Evolutionary conservation across 2,329 filamentous ascomycete species (phyloP).

Genomic region (Tolypocladium nubicola): DNA sequence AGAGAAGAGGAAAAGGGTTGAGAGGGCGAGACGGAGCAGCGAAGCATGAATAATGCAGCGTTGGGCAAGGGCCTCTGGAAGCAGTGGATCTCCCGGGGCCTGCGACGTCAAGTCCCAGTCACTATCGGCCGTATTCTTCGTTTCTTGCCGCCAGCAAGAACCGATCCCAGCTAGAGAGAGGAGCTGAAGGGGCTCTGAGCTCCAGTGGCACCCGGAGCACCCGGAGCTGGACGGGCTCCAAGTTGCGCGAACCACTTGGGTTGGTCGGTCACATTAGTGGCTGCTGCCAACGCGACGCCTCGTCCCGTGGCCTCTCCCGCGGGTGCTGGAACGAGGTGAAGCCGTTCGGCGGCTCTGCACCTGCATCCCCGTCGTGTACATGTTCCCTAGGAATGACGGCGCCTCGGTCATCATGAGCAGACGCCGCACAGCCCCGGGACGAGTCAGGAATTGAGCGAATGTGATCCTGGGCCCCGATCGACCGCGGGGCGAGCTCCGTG

Average conservation of each 20-base stretch:
- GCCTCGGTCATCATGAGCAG: not conserved
- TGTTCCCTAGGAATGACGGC: not conserved
- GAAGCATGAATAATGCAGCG: not conserved
- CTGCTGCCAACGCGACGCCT: not conserved
- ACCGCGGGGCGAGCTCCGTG: not conserved
- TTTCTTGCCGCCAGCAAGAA: not conserved
- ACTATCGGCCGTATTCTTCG: not conserved
- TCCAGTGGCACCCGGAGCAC: not conserved
- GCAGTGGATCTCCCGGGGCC: not conserved
- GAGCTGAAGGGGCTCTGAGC: not conserved
- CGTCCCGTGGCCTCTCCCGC: not conserved
- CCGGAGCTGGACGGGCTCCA: not conserved
- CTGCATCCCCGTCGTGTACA: not conserved
- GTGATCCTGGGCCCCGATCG: not conserved
- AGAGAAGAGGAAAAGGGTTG: no score
- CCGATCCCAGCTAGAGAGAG: not conserved
- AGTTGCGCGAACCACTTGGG: not conserved
- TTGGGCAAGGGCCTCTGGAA: not conserved
- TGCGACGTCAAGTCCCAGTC: not conserved
- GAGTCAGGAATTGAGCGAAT: not conserved
- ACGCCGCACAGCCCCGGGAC: not conserved
- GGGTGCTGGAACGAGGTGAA: not conserved
- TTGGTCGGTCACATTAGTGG: not conserved
- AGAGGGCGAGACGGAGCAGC: no score
- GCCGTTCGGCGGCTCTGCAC: not conserved